Conservation (phyloP, 768 basidiomycete species). For the Dioszegia crocea region DNA sequence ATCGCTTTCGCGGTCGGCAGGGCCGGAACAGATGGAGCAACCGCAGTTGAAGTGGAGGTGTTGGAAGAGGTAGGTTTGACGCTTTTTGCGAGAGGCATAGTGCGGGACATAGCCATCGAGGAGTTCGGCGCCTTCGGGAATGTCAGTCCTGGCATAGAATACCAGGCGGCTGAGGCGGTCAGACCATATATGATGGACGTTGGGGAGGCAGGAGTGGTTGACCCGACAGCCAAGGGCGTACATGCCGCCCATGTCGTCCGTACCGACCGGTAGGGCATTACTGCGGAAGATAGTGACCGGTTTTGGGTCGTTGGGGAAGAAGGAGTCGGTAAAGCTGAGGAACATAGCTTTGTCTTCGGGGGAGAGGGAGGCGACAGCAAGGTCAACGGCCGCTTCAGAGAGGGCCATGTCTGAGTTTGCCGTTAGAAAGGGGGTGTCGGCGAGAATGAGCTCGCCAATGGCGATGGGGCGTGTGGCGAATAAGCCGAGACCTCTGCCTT, state of each 20-base stretch:
- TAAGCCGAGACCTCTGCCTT: neutral
- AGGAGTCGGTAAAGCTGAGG: neutral
- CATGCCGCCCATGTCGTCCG: neutral
- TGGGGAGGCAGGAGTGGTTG: neutral
- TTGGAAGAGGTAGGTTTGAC: neutral
- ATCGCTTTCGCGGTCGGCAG: neutral
- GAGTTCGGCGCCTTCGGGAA: neutral
- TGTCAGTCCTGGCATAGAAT: neutral
- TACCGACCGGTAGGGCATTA: neutral
- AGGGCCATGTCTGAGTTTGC: neutral
- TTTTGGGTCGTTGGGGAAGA: neutral
- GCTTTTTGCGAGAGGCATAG: neutral
- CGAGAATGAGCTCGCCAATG: neutral
- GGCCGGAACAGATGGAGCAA: neutral
- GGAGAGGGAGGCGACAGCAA: neutral
- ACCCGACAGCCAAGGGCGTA: neutral
- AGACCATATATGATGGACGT: neutral
- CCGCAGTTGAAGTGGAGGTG: neutral
- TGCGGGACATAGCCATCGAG: neutral
- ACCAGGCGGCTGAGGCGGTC: neutral
- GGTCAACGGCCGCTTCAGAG: neutral
- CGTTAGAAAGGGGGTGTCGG: neutral
- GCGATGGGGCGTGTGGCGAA: neutral
- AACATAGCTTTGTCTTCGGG: neutral
- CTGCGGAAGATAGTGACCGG: neutral